Base-by-base conservation (phyloP, 2,329 filamentous ascomycete genomes). In the Trichoderma citrinoviride region DNA sequence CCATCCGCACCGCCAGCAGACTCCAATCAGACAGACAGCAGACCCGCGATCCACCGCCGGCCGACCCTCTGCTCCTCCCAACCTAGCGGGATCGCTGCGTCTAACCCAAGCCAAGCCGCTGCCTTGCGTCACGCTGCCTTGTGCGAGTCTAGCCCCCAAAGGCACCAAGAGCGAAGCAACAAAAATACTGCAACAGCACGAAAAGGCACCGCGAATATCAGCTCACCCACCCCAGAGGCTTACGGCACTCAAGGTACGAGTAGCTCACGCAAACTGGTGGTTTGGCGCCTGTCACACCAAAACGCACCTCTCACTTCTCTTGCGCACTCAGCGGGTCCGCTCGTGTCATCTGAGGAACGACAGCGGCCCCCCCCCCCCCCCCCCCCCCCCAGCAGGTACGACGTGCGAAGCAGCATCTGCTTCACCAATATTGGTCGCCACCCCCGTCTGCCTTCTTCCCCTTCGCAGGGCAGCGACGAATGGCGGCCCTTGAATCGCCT, bases 371-470 rank as follows among this genome's bases (percentile, higher is more conserved):
- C 64, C 63, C 64, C 64, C 57, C 64, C 63, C 64, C 64, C 57
- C n/a, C n/a, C n/a, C n/a, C n/a, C 64, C 63, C 64, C 64, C 57
- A 66, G 64, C 58, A 66, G 58, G 64, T 66, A 66, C 64, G 64
- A 57, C 64, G 52, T 66, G 46, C 50, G 52, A 49, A 46, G 53
- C 64, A 66, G 40, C 63, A 54, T 61, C 41, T 66, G 64, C 64
- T 63, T 66, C 64, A 62, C 46, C 64, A 63, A 63, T 66, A 66
- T 66, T 66, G 64, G 64, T 56, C 43, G 29, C 64, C 58, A 62
- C 49, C 64, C 63, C 57, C 64, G 64, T 63, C 57, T 46, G 29
- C 47, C 25, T 46, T 44, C 19, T 21, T 57, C 54, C 58, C 64
- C 58, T 61, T 63, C 61, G 29, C 57, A 66, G 58, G 64, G 64